Conservation (phyloP, 2,329 filamentous ascomycete genomes). For the Coniochaeta sp. region DNA sequence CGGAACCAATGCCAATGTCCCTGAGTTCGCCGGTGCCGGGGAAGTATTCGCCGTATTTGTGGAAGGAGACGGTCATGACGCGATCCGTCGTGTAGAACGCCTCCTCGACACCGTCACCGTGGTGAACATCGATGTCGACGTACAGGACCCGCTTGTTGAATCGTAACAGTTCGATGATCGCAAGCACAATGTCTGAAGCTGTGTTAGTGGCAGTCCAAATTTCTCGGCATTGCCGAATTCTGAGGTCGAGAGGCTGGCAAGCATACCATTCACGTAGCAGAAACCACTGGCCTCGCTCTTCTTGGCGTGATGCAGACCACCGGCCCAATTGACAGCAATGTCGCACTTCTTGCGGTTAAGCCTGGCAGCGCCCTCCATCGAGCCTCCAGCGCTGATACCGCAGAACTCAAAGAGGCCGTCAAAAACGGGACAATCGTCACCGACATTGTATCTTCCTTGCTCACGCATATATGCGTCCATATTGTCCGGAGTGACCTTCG, state of each 20-base stretch:
- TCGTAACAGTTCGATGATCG: slow-evolving; percentile 84
- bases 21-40: slow-evolving; percentile 83
- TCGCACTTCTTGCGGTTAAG: slow-evolving; percentile 88
- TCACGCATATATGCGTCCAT: slow-evolving; percentile 92
- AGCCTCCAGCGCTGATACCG: slow-evolving; percentile 87
- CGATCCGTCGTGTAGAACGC: slow-evolving; percentile 79
- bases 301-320: slow-evolving; percentile 93
- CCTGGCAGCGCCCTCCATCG: slow-evolving; percentile 86
- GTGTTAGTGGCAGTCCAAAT: slow-evolving; percentile 4
- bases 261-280: slow-evolving; percentile 90
- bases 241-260: neutral
- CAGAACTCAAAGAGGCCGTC: slow-evolving; percentile 97
- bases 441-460: slow-evolving; percentile 88
- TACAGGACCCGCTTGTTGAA: slow-evolving; percentile 94
- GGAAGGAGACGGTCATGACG: slow-evolving; percentile 86
- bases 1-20: slow-evolving; percentile 78
- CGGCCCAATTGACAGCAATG: slow-evolving; percentile 97
- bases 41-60: slow-evolving; percentile 97
- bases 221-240: neutral
- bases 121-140: slow-evolving; percentile 85
- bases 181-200: slow-evolving; percentile 78
- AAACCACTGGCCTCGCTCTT: slow-evolving; percentile 95
- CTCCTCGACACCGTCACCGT: slow-evolving; percentile 79
- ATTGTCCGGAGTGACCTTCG: slow-evolving; percentile 94
- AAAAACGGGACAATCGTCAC: slow-evolving; percentile 95